Evolutionary conservation across 1,139 yeast species (phyloP).

Genomic region (Pichia terricola): DNA sequence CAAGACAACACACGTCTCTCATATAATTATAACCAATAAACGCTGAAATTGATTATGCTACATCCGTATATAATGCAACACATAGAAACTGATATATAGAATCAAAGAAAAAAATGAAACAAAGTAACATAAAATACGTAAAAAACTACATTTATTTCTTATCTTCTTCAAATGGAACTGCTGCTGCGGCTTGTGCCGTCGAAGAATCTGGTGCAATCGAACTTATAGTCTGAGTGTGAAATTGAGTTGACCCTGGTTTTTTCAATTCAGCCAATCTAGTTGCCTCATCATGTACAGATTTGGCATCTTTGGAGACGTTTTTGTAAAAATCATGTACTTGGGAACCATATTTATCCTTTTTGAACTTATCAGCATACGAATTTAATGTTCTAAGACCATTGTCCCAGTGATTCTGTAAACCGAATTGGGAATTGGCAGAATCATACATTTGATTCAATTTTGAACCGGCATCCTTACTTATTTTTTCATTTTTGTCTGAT

Average conservation of each 20-base stretch:
- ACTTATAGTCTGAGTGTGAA: constrained; percentile 11
- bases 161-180: constrained; percentile 17
- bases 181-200: constrained; percentile 18
- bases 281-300: constrained; percentile 66
- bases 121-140: not conserved
- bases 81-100: too few relatives aligned
- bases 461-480: constrained; percentile 17
- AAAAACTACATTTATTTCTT: not conserved
- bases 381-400: constrained; percentile 30
- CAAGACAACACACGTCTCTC: too few relatives aligned
- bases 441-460: constrained; percentile 3
- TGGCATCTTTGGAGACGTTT: constrained; percentile 44
- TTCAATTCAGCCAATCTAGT: constrained; percentile 55
- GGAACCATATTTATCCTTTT: constrained; percentile 34
- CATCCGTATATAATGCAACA: too few relatives aligned
- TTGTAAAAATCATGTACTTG: constrained; percentile 44
- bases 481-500: constrained; percentile 37
- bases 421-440: constrained; percentile 30
- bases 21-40: too few relatives aligned
- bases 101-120: not conserved
- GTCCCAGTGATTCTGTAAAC: constrained; percentile 28
- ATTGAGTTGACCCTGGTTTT: constrained; percentile 20
- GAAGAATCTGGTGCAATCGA: constrained; percentile 15
- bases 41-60: too few relatives aligned
- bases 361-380: constrained; percentile 38